These are phyloP conservation scores for Sarcodon aspratus DNA, from an alignment of 768 basidiomycete species.

Conservation along the genomic window DNA sequence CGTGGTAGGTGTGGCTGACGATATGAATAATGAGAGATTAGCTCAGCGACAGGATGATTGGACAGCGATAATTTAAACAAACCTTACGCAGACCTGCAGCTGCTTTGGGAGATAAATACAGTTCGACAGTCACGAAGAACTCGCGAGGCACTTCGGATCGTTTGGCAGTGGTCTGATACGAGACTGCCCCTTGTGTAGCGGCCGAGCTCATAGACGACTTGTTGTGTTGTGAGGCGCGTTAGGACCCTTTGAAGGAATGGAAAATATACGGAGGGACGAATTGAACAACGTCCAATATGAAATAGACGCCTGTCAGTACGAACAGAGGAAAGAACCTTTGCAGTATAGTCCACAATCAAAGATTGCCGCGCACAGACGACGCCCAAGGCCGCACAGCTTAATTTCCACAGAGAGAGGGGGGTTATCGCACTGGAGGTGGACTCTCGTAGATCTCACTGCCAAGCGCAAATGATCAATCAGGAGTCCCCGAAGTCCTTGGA, in stretches of 20 bases:
- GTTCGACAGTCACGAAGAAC: conserved; percentile 49
- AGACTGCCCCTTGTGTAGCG: neutral
- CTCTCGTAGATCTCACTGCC: no score
- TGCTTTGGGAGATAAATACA: conserved; percentile 46
- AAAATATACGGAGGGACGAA: neutral
- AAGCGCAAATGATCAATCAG: no score
- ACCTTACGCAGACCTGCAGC: conserved; percentile 49
- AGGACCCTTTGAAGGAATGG: neutral
- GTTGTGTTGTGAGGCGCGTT: neutral
- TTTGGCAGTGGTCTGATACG: neutral
- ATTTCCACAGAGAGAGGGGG: no score
- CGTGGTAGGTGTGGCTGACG: conserved; percentile 21
- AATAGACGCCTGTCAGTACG: no score
- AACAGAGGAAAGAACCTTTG: no score
- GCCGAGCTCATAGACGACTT: neutral
- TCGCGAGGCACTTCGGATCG: conserved; percentile 22
- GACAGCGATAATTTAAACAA: conserved; percentile 6
- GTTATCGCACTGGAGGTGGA: no score
- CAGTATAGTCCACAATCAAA: no score
- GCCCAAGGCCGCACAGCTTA: no score
- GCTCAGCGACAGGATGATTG: conserved; percentile 1
- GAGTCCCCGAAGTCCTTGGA: no score
- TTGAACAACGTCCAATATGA: no score
- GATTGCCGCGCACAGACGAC: no score
- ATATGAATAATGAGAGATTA: neutral